Conservation (phyloP, 1,284 basidiomycete genomes). For the Sanghuangporus baumii region DNA sequence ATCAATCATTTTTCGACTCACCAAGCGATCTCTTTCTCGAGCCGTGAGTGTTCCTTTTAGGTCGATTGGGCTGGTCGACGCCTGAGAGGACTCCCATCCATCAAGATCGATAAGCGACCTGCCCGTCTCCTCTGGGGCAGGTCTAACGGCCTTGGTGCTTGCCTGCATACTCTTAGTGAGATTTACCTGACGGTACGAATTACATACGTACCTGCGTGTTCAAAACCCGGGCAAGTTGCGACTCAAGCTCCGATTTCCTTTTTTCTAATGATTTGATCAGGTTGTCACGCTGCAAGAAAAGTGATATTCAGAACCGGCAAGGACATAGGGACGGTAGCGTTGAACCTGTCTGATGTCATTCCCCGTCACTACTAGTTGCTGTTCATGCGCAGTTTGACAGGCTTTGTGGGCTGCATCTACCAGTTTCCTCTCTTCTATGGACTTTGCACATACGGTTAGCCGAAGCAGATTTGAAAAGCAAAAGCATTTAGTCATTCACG, state of each 20-base stretch:
- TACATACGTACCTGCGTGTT: constrained; percentile 22
- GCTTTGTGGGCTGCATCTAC: constrained; percentile 29
- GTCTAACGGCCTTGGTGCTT: constrained; percentile 2
- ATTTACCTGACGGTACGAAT: no score
- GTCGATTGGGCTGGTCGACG: constrained; percentile 26
- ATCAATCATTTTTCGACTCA: constrained; percentile 8
- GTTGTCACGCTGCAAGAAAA: constrained; percentile 29
- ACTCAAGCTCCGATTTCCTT: constrained; percentile 28
- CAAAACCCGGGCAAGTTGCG: constrained; percentile 23
- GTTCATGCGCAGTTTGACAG: constrained; percentile 31
- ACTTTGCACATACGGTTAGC: constrained; percentile 21
- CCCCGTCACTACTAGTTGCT: constrained; percentile 31
- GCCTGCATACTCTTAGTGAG: neutral
- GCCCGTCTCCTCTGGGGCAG: constrained; percentile 14
- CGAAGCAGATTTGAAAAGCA: neutral
- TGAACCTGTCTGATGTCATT: constrained; percentile 32
- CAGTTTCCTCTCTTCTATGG: constrained; percentile 32
- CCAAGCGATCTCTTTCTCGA: constrained; percentile 25
- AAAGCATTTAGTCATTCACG: constrained; percentile 12
- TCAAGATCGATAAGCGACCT: constrained; percentile 30
- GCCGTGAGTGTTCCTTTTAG: constrained; percentile 15
- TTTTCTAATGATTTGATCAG: constrained; percentile 29
- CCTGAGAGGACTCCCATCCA: constrained; percentile 27
- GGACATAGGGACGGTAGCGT: neutral
- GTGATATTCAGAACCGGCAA: no score